These are phyloP conservation scores for Epithele typhae DNA, from an alignment of 768 basidiomycete genomes.

Conservation along the genomic window DNA sequence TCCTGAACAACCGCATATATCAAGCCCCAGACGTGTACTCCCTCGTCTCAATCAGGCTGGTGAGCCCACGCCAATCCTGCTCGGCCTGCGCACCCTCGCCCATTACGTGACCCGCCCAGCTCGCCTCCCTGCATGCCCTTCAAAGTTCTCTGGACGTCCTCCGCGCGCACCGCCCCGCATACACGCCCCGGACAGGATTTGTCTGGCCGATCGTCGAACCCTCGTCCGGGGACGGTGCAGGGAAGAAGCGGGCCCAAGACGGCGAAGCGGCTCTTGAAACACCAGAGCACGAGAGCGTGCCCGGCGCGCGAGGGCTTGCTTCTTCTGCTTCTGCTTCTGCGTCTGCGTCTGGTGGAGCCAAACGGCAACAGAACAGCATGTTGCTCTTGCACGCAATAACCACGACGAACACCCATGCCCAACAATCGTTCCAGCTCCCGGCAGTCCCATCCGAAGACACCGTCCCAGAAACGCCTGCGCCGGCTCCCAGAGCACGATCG, in stretches of 20 bases:
- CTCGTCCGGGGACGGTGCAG: slow-evolving; percentile 34
- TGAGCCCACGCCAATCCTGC: slow-evolving; percentile 29
- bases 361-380: slow-evolving; percentile 55
- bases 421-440: slow-evolving; percentile 43
- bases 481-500: slow-evolving; percentile 24
- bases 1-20: slow-evolving; percentile 86
- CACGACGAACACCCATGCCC: slow-evolving; percentile 70
- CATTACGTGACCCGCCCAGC: slow-evolving; percentile 31
- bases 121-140: slow-evolving; percentile 65
- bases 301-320: slow-evolving; percentile 17
- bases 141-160: slow-evolving; percentile 75
- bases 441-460: slow-evolving; percentile 26
- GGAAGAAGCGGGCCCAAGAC: slow-evolving; percentile 36
- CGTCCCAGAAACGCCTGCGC: slow-evolving; percentile 24
- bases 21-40: slow-evolving; percentile 84
- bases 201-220: slow-evolving; percentile 78
- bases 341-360: too few species aligned
- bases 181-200: slow-evolving; percentile 80
- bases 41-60: slow-evolving; percentile 79
- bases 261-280: slow-evolving; percentile 11
- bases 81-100: neutral
- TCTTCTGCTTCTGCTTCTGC: slow-evolving; percentile 1
- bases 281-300: slow-evolving; percentile 7
- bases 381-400: slow-evolving; percentile 77
- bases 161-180: slow-evolving; percentile 71